Evolutionary conservation across 1,284 basidiomycete species (phyloP).

Genomic region (Rhodotorula sp.): DNA sequence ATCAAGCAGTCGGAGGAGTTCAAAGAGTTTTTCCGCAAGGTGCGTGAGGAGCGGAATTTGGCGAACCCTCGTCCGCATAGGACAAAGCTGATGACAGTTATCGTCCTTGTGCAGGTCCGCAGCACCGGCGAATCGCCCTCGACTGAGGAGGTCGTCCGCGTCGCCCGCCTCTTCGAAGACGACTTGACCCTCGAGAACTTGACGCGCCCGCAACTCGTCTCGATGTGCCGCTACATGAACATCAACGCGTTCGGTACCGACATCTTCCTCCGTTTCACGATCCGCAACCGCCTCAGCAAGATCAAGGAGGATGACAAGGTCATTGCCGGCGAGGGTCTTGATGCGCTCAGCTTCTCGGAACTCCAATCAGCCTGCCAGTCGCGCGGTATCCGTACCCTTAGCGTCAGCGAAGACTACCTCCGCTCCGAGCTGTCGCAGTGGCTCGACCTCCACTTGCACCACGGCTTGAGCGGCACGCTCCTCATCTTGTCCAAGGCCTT

Average conservation of each 20-base stretch:
- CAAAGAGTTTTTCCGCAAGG: conserved; percentile 99
- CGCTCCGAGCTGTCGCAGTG: conserved; percentile 87
- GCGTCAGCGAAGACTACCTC: conserved; percentile 52
- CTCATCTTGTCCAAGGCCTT: conserved; percentile 91
- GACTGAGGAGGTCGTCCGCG: conserved; percentile 81
- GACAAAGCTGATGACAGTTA: neutral
- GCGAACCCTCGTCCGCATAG: neutral
- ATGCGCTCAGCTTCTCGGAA: conserved; percentile 84
- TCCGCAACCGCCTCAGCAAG: conserved; percentile 77
- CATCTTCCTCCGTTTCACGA: conserved; percentile 92
- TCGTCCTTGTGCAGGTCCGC: conserved; percentile 61
- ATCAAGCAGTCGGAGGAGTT: conserved; percentile 93
- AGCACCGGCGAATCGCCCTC: conserved; percentile 93
- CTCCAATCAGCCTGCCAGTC: conserved; percentile 90
- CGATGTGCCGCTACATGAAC: conserved; percentile 76
- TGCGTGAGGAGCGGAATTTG: conserved; percentile 43
- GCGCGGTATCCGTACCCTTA: conserved; percentile 81
- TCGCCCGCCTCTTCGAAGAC: conserved; percentile 95
- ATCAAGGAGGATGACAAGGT: conserved; percentile 87
- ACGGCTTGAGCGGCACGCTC: conserved; percentile 84
- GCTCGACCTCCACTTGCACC: conserved; percentile 86
- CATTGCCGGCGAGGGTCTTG: conserved; percentile 84
- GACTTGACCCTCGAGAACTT: conserved; percentile 98
- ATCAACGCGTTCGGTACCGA: conserved; percentile 98
- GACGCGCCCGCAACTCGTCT: conserved; percentile 92